Evolutionary conservation across 139 green algal species (phyloP).

Genomic region (Marvania coccoides): DNA sequence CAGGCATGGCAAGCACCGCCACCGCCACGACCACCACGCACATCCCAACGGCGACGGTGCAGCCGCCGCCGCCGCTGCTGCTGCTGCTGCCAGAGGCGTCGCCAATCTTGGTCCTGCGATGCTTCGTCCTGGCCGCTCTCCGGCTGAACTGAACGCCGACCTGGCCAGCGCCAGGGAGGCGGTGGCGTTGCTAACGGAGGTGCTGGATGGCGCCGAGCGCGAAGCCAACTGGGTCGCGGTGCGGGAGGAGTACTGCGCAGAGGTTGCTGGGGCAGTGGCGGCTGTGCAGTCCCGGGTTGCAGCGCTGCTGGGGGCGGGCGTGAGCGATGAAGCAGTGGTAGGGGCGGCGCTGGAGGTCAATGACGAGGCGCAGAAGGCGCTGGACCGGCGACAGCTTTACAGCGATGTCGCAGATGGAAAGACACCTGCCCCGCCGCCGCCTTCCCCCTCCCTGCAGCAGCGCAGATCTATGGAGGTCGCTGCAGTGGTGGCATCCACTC

Average conservation of each 20-base stretch:
- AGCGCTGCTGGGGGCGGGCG: not conserved
- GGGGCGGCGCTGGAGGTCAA: conserved; percentile 9
- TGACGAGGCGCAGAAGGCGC: conserved; percentile 1
- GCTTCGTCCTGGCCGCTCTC: not conserved
- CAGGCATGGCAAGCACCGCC: not conserved
- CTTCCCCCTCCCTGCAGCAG: not conserved
- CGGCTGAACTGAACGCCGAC: not conserved
- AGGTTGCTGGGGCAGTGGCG: not conserved
- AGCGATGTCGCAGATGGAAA: conserved; percentile 10
- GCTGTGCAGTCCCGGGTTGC: conserved; percentile 4
- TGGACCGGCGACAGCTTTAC: not conserved
- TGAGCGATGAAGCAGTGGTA: conserved; percentile 8
- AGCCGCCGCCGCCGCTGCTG: not conserved
- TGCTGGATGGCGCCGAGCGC: not conserved
- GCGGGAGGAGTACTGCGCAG: not conserved
- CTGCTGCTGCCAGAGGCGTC: not conserved
- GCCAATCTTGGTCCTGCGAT: not conserved
- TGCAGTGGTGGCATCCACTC: not conserved
- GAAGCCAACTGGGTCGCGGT: not conserved
- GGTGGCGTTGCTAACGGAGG: not conserved
- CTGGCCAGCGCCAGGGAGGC: not conserved
- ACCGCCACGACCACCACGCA: not conserved
- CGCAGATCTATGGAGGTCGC: no score
- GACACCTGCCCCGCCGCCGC: not conserved
- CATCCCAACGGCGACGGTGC: not conserved